Evolutionary conservation across 2,329 filamentous ascomycete species (phyloP).

Genomic region (Cladophialophora carrionii): DNA sequence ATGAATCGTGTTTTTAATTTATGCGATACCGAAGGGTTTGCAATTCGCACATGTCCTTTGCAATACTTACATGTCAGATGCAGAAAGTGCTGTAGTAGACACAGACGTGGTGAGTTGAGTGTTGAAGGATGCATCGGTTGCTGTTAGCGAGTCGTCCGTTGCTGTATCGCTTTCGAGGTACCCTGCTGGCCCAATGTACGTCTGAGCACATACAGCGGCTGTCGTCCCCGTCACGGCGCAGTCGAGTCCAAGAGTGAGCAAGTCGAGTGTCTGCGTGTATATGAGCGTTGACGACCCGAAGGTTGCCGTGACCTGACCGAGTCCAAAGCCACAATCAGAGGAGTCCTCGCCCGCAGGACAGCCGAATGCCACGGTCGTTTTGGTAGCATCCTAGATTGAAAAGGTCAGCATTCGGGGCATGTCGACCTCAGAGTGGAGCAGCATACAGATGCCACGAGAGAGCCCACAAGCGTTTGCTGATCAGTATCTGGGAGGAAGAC

Average conservation of each 20-base stretch:
- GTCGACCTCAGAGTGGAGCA: neutral
- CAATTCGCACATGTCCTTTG: neutral
- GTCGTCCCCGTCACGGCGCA: conserved; percentile 34
- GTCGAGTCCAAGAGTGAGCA: conserved; percentile 24
- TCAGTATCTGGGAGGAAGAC: conserved; percentile 32
- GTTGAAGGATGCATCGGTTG: conserved; percentile 12
- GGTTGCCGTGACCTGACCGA: conserved; percentile 32
- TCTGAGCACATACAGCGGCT: conserved; percentile 30
- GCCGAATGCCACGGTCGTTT: conserved; percentile 31
- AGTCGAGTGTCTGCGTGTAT: conserved; percentile 21
- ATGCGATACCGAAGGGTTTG: neutral
- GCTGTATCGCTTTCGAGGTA: conserved; percentile 12
- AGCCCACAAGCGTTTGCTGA: conserved; percentile 29
- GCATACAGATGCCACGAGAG: conserved; percentile 29
- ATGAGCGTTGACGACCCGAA: conserved; percentile 31
- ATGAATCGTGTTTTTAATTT: no score
- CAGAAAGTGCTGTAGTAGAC: conserved; percentile 19
- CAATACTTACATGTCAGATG: conserved; percentile 23
- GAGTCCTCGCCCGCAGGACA: conserved; percentile 26
- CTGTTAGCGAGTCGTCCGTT: conserved; percentile 16
- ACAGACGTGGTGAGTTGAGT: conserved; percentile 22
- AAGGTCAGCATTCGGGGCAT: neutral
- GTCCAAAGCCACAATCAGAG: conserved; percentile 27
- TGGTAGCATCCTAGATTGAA: conserved; percentile 24
- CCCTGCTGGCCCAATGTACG: conserved; percentile 29